Base-by-base conservation (phyloP, 1,139 yeast species). In the Taiozyma sp. region DNA sequence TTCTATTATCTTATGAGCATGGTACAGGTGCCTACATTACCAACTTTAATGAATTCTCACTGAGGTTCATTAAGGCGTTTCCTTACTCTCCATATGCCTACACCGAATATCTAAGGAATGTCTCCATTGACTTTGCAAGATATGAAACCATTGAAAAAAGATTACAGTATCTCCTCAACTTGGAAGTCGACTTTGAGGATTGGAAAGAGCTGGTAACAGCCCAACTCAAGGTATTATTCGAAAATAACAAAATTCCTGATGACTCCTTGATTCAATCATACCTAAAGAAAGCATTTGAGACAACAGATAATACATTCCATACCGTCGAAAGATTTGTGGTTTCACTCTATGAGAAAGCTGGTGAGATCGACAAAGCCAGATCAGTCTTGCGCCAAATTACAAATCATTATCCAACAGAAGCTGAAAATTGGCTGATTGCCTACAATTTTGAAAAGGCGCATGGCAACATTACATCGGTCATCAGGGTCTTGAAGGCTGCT, bases 341-440 rank as follows among this genome's bases (percentile, higher is more conserved):
- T 1, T 58, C 69, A 0, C 62, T 73, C 0, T 64, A 61, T 47
- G 71, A 67, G 26, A 52, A 58, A 3, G 43, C 66, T 6, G 69
- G 62, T 2, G 65, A 67, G 24, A 28, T 62, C 0, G 66, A 59
- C 0, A 53, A 52, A 29, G 78, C 78, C 0, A 53, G 68, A 14
- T 45, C 50, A 0, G 51, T 70, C 3, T 55, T 77, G 49, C 53
- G 60, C 2, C 47, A 49, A n/a, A 56, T 80, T 32, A 50, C 72
- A 5, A 58, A 60, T 4, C 56, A 51, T 0, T 75, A 69, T 49
- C 54, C 63, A 0, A 52, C 60, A 4, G 73, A 76, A 53, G 62
- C 73, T 16, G 80, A 75, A 28, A 69, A 75, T 11, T 83, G 86
- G 86, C 53, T 80, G 8, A 70, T 65, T 49, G 73, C 74, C 9